phyloP scores from a whole-genome alignment of 345 rosid species.

The Eucalyptus pauciflora region DNA sequence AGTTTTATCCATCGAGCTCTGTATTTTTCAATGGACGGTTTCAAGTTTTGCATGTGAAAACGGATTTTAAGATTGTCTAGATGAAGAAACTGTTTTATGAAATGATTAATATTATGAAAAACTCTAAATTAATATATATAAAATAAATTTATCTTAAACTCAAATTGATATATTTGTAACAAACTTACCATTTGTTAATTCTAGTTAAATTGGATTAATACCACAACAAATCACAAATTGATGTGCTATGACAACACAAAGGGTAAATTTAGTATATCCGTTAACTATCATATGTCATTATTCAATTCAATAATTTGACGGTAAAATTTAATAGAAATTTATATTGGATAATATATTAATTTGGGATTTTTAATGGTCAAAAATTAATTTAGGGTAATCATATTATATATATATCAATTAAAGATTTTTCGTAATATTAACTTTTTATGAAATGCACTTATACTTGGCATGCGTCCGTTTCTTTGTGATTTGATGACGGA shows the following conservation, averaged over 20 bases:
- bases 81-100: accelerated
- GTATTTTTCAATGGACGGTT: neutral
- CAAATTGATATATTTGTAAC: accelerated
- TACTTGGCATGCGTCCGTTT: accelerated
- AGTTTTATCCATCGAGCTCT: neutral
- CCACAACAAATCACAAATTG: accelerated
- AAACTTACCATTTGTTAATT: too few relatives aligned
- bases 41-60: neutral
- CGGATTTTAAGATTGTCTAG: accelerated
- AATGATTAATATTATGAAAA: neutral
- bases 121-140: accelerated
- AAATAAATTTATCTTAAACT: accelerated
- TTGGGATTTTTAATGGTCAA: accelerated
- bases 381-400: too few relatives aligned
- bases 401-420: too few relatives aligned
- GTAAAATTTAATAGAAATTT: too few relatives aligned
- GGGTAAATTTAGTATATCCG: accelerated
- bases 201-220: accelerated
- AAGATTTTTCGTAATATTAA: too few relatives aligned
- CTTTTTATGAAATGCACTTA: neutral
- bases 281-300: accelerated
- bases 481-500: neutral
- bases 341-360: accelerated
- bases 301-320: accelerated
- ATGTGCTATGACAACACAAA: accelerated